Conservation (phyloP, 257 asterid genomes). For the Rhazya stricta region DNA sequence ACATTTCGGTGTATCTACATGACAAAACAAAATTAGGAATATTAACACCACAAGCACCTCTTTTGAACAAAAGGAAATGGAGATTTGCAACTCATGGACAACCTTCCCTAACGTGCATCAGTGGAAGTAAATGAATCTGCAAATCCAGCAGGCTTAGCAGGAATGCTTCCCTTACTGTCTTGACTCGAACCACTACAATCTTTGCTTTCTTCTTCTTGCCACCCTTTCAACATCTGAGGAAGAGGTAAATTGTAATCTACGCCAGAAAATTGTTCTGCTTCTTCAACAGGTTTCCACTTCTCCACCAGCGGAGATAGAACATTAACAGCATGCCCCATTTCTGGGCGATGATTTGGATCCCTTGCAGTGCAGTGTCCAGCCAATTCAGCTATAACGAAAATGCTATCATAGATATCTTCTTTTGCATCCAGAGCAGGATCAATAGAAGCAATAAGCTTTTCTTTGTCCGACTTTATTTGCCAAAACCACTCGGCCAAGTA, state of each 20-base stretch:
- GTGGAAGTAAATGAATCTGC: constrained; percentile 56
- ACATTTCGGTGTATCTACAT: constrained; percentile 8
- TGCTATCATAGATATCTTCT: constrained; percentile 42
- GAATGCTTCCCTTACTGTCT: constrained; percentile 61
- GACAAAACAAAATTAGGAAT: neutral
- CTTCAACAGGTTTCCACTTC: constrained; percentile 60
- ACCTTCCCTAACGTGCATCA: constrained; percentile 51
- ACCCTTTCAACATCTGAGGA: constrained; percentile 55
- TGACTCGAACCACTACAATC: constrained; percentile 39
- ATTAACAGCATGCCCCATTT: constrained; percentile 66
- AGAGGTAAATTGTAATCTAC: constrained; percentile 42
- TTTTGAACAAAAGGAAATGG: neutral
- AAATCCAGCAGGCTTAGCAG: constrained; percentile 55
- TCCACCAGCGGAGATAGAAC: constrained; percentile 49
- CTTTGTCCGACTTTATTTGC: constrained; percentile 42
- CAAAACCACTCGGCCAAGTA: constrained; percentile 76
- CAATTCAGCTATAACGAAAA: constrained; percentile 41
- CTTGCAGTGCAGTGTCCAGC: constrained; percentile 81
- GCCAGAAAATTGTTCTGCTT: constrained; percentile 29
- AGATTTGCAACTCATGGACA: neutral
- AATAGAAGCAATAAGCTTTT: constrained; percentile 41
- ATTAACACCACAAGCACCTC: constrained; percentile 8
- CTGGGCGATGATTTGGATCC: constrained; percentile 72
- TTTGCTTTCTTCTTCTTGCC: constrained; percentile 51
- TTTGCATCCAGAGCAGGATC: constrained; percentile 51